phyloP scores from a whole-genome alignment of 1,284 basidiomycete genomes.

The Tylopilus sp. region DNA sequence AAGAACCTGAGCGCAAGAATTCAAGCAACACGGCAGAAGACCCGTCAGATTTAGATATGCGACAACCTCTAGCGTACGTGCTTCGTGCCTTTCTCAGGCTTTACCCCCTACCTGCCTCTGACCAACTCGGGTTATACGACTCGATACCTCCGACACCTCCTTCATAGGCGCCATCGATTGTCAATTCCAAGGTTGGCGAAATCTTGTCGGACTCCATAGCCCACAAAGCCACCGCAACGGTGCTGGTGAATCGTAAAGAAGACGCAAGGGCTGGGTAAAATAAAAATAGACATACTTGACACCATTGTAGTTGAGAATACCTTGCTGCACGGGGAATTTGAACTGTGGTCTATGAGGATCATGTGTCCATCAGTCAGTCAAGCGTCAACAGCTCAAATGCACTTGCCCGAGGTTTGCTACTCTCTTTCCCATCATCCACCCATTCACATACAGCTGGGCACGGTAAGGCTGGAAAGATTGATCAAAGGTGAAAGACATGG shows the following conservation, averaged over 20 bases:
- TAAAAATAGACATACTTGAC: conserved; percentile 51
- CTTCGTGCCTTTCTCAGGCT: background rate
- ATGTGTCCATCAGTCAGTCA: conserved; percentile 5
- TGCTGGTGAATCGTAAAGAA: conserved; percentile 41
- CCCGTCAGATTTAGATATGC: background rate
- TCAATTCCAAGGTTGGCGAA: conserved; percentile 50
- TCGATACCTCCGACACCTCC: conserved; percentile 58
- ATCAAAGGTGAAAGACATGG: conserved; percentile 66
- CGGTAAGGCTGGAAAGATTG: conserved; percentile 59
- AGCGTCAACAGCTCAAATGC: background rate
- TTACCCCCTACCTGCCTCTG: conserved; percentile 35
- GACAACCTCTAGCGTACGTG: background rate
- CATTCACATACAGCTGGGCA: conserved; percentile 71
- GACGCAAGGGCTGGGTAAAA: background rate
- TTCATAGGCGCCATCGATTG: conserved; percentile 54
- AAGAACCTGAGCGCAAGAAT: background rate
- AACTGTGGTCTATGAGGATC: conserved; percentile 52
- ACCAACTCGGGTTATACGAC: conserved; percentile 59
- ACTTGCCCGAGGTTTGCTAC: conserved; percentile 63
- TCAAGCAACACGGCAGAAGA: background rate
- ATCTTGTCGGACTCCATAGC: conserved; percentile 50
- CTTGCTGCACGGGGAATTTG: conserved; percentile 74
- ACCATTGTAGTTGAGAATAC: conserved; percentile 67
- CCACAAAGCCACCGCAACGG: conserved; percentile 69
- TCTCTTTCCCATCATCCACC: conserved; percentile 82